Evolutionary conservation across 805 yeast genomes (phyloP), one percentile per base, ranked within the genome.

Genomic region (Ogataea ramenticola): DNA sequence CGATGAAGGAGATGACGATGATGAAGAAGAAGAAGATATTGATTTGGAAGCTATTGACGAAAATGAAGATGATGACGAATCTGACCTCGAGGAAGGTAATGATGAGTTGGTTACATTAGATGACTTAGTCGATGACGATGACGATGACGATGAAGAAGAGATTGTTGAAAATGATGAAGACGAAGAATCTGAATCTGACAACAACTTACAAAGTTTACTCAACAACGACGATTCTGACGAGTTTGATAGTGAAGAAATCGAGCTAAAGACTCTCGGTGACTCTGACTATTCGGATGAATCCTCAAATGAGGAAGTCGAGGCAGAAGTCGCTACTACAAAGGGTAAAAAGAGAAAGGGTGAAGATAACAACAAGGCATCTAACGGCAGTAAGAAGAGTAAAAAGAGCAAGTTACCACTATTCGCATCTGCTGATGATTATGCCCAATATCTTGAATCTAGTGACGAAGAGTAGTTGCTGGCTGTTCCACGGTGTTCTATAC

Each of bases 341-440:
- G 47, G 42, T 20, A 50, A 44, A 46, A 59, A 51, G 51, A 45
- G 62, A 49, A 37, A 48, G 40, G 20, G 20, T 32, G 35, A 42
- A 51, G 58, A 55, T 46, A 58, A 54, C 44, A 47, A 49, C 39
- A 22, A 22, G 16, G 20, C 32, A n/a, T n/a, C n/a, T n/a, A n/a
- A n/a, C n/a, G n/a, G n/a, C 12, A 38, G 34, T n/a, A 39, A 39
- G 10, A 78, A 71, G 58, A 64, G 70, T 39, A 80, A 76, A 61
- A 66, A 85, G 55, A 80, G 76, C 56, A 78, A 74, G 39, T 68
- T 90, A 47, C 97, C 97, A 20, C 71, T 80, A 19, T 90, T 88
- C 67, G 97, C 96, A 1, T 81, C 89, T 39, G 95, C 81, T 10
- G 96, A 86, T 36, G 96, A 86, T 48, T 89, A 88, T 59, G 82